Conservation (phyloP, 1,139 yeast genomes). For the Nadsonia starkeyi-henricii region DNA sequence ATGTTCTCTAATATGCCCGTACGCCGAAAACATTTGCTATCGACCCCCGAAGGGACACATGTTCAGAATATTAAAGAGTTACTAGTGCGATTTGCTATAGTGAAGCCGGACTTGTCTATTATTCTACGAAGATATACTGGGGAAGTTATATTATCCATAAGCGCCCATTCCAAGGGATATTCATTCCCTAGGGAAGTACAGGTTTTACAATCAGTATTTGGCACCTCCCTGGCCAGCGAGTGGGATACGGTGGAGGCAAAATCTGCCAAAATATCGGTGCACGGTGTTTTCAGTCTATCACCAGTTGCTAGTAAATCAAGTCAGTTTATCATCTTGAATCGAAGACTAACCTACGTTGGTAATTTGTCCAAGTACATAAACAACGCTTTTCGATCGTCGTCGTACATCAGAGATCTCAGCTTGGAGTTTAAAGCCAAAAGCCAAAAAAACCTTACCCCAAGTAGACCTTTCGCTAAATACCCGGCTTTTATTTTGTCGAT, state of each 20-base stretch:
- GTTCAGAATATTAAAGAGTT: slow-evolving; percentile 25
- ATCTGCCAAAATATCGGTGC: slow-evolving; percentile 11
- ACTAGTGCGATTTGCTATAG: slow-evolving; percentile 25
- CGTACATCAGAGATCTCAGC: slow-evolving; percentile 11
- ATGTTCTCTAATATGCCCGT: slow-evolving; percentile 48
- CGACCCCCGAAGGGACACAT: slow-evolving; percentile 17
- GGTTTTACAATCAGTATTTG: slow-evolving; percentile 15
- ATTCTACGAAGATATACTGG: slow-evolving; percentile 17
- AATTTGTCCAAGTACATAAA: slow-evolving; percentile 22
- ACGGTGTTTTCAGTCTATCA: slow-evolving; percentile 23
- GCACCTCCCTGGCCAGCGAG: slow-evolving; percentile 10
- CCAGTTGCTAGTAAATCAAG: slow-evolving; percentile 25
- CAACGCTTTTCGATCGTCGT: slow-evolving; percentile 16
- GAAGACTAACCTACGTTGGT: slow-evolving; percentile 21
- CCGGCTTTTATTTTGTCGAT: slow-evolving; percentile 31
- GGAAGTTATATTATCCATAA: slow-evolving; percentile 4
- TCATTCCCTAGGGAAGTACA: slow-evolving; percentile 8
- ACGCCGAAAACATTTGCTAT: slow-evolving; percentile 27
- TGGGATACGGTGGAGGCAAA: slow-evolving; percentile 15
- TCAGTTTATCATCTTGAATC: slow-evolving; percentile 38
- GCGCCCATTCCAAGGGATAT: slow-evolving; percentile 2
- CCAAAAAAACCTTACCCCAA: slow-evolving; percentile 1
- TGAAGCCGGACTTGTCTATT: slow-evolving; percentile 15
- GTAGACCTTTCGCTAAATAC: slow-evolving; percentile 10
- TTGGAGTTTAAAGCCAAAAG: background rate